A percentile compares a stretch with the other conserved stretches of the same genome.
These are phyloP conservation scores for Neodidymelliopsis sp. DNA, from an alignment of 2,329 filamentous ascomycete genomes.

Conservation along the genomic window DNA sequence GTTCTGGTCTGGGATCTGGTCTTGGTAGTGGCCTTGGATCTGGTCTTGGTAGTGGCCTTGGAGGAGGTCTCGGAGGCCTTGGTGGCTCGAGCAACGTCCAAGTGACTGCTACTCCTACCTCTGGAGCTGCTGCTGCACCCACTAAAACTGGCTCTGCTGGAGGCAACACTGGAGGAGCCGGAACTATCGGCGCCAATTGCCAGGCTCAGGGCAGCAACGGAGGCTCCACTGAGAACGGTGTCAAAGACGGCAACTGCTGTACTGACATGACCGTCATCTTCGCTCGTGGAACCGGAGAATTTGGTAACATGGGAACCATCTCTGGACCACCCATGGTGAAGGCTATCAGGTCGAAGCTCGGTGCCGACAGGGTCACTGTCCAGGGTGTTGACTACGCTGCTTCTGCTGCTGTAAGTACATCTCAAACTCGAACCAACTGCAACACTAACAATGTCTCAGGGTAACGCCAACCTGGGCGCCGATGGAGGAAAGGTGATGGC, in stretches of 20 bases:
- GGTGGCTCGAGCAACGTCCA: background rate
- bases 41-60: background rate
- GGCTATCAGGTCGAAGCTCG: constrained; percentile 36
- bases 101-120: constrained; percentile 8
- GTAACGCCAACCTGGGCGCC: constrained; percentile 35
- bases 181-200: constrained; percentile 34
- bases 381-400: constrained; percentile 46
- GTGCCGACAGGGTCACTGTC: constrained; percentile 35
- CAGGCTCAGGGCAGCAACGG: constrained; percentile 26
- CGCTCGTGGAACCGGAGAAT: constrained; percentile 53
- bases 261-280: constrained; percentile 54
- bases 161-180: constrained; percentile 1
- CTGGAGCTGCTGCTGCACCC: background rate
- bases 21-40: background rate
- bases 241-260: constrained; percentile 50
- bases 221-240: constrained; percentile 49
- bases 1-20: background rate
- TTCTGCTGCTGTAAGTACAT: constrained; percentile 31
- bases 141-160: constrained; percentile 13
- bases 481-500: constrained; percentile 40
- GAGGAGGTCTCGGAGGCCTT: background rate
- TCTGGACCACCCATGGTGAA: constrained; percentile 51
- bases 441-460: constrained; percentile 23
- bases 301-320: constrained; percentile 53
- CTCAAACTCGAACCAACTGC: too few species aligned